Percentiles rank a stretch among this genome's conserved stretches.
Conservation (phyloP, 495 filamentous ascomycete species). For the Rhypophila decipiens region DNA sequence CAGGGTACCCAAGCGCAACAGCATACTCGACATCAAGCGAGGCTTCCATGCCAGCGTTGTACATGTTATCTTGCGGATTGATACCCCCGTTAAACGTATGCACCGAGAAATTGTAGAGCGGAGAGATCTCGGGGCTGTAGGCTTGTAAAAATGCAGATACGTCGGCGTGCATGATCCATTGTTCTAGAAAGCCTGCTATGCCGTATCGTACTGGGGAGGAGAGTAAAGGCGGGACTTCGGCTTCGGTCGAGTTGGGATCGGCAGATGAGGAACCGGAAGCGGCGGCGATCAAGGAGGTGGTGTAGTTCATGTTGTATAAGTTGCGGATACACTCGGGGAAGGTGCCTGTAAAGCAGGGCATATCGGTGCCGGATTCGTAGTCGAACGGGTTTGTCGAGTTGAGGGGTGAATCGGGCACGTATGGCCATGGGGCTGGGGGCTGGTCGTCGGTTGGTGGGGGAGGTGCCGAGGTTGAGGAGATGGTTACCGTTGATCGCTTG, state of each 20-base stretch:
- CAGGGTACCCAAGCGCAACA: conserved; percentile 52
- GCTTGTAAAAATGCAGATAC: conserved; percentile 45
- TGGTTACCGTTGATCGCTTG: too few species aligned
- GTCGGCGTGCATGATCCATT: conserved; percentile 57
- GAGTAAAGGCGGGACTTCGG: too few species aligned
- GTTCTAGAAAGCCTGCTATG: conserved; percentile 63
- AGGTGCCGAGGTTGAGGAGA: too few species aligned
- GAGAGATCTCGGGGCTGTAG: conserved; percentile 44
- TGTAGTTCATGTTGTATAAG: conserved; percentile 37
- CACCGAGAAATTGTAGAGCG: conserved; percentile 53
- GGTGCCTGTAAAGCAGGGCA: conserved; percentile 22
- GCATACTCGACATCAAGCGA: conserved; percentile 70
- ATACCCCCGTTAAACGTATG: conserved; percentile 54
- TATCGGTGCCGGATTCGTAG: conserved; percentile 15
- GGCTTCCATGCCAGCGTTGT: conserved; percentile 50
- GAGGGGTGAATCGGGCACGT: conserved; percentile 6
- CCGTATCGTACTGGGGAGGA: conserved; percentile 41
- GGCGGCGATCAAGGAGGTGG: too few species aligned
- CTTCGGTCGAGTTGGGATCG: too few species aligned
- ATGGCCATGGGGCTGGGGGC: neutral
- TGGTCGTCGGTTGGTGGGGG: neutral
- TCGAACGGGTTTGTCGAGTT: conserved; percentile 14
- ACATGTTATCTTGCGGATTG: conserved; percentile 40
- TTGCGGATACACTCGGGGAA: conserved; percentile 31
- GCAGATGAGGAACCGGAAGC: too few species aligned